Conservation (phyloP, 140 eudicot species). For the Bidens hawaiensis region DNA sequence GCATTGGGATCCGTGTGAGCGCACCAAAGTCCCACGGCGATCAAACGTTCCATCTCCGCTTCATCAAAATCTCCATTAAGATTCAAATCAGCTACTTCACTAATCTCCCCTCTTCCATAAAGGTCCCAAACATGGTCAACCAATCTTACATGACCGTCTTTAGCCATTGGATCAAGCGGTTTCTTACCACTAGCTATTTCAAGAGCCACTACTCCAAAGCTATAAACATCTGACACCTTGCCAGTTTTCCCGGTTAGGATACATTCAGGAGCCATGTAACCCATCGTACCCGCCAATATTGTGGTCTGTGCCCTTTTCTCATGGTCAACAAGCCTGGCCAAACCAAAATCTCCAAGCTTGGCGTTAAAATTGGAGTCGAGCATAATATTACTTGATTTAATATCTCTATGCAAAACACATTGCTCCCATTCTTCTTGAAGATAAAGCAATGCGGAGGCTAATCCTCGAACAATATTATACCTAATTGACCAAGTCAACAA, state of each 20-base stretch:
- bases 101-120: not conserved
- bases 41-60: conserved; percentile 9
- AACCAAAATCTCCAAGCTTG: conserved; percentile 22
- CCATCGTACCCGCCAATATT: conserved; percentile 28
- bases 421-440: conserved; percentile 19
- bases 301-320: conserved; percentile 17
- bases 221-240: conserved; percentile 8
- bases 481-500: conserved; percentile 14
- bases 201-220: conserved; percentile 17
- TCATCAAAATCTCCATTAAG: conserved; percentile 10
- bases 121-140: conserved; percentile 23
- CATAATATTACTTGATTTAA: conserved; percentile 15
- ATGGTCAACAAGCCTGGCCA: conserved; percentile 23
- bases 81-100: conserved; percentile 8
- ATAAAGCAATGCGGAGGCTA: conserved; percentile 14
- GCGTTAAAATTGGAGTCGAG: conserved; percentile 14
- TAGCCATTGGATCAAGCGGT: conserved; percentile 1
- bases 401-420: conserved; percentile 5
- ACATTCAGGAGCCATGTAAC: conserved; percentile 28
- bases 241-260: conserved; percentile 12
- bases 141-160: conserved; percentile 11
- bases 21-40: conserved; percentile 18
- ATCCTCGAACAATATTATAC: conserved; percentile 9
- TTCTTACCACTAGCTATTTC: conserved; percentile 5
- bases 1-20: conserved; percentile 9